Evolutionary conservation across 495 filamentous ascomycete species (phyloP).

Genomic region (Durotheca rogersii): DNA sequence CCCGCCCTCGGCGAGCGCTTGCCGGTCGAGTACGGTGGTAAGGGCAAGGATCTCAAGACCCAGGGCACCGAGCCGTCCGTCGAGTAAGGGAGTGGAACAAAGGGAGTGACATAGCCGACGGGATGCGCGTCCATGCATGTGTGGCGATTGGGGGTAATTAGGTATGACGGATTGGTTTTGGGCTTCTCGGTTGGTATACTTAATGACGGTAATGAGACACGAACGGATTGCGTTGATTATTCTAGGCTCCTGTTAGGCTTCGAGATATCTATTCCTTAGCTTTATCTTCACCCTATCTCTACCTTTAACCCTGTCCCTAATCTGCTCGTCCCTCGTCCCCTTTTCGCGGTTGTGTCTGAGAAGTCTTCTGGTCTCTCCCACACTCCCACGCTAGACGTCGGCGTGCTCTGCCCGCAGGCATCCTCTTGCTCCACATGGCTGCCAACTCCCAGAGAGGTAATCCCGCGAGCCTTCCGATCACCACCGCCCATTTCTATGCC

Average conservation of each 20-base stretch:
- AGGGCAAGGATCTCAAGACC: constrained; percentile 50
- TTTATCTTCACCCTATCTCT: constrained; percentile 5
- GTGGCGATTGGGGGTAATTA: neutral
- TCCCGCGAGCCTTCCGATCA: no score
- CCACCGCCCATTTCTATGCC: constrained; percentile 9
- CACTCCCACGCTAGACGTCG: neutral
- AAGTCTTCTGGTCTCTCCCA: neutral
- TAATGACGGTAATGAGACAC: constrained; percentile 24
- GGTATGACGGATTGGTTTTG: neutral
- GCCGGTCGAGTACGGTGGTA: constrained; percentile 70
- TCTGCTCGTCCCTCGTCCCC: no score
- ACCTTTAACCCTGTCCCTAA: constrained; percentile 7
- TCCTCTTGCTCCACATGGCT: neutral
- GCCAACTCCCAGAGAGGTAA: neutral
- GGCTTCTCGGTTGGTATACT: constrained; percentile 5
- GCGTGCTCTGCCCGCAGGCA: neutral
- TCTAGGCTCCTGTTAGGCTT: constrained; percentile 5
- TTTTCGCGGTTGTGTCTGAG: neutral
- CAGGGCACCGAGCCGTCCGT: constrained; percentile 38
- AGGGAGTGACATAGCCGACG: neutral
- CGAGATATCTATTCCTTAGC: constrained; percentile 23
- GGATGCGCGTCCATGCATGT: neutral
- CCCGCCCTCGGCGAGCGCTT: constrained; percentile 57
- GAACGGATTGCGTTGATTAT: constrained; percentile 14
- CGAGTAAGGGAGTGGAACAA: constrained; percentile 13